phyloP scores from a whole-genome alignment of 805 yeast genomes.

The Cyberlindnera maclurae region DNA sequence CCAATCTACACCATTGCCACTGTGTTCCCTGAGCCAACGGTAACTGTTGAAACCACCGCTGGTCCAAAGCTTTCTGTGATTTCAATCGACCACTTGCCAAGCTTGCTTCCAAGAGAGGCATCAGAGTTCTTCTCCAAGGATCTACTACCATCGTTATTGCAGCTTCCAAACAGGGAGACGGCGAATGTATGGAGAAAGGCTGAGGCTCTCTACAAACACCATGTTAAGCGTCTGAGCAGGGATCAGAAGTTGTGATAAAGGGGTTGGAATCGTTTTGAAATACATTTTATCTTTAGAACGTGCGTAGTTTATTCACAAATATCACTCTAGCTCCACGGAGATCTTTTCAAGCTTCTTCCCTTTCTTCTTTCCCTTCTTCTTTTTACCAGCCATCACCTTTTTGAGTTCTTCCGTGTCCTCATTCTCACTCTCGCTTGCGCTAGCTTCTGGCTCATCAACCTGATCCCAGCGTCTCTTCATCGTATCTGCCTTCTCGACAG shows the following conservation, averaged over 20 bases:
- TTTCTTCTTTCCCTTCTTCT: slow-evolving; percentile 32
- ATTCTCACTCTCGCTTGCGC: slow-evolving; percentile 58
- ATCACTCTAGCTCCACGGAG: slow-evolving; percentile 48
- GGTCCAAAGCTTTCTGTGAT: slow-evolving; percentile 89
- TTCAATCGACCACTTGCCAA: slow-evolving; percentile 94
- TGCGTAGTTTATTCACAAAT: not conserved
- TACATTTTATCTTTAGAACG: no score
- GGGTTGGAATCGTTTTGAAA: no score
- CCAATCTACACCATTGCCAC: slow-evolving; percentile 92
- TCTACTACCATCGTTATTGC: slow-evolving; percentile 80
- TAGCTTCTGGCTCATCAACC: slow-evolving; percentile 29
- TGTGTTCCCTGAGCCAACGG: slow-evolving; percentile 87
- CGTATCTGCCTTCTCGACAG: slow-evolving; percentile 63
- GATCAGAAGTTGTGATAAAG: slow-evolving; percentile 32
- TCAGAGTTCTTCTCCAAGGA: slow-evolving; percentile 87
- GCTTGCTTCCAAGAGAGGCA: slow-evolving; percentile 93
- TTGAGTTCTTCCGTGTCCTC: slow-evolving; percentile 67
- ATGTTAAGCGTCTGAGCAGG: slow-evolving; percentile 64
- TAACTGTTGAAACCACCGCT: slow-evolving; percentile 62
- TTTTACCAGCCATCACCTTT: slow-evolving; percentile 38
- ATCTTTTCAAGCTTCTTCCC: slow-evolving; percentile 41
- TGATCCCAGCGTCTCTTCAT: slow-evolving; percentile 52
- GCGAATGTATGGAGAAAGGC: slow-evolving; percentile 94
- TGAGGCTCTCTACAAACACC: slow-evolving; percentile 72
- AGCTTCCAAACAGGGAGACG: slow-evolving; percentile 71